Evolutionary conservation across 306 rosid genomes (phyloP).

Genomic region (Castanospermum australe): DNA sequence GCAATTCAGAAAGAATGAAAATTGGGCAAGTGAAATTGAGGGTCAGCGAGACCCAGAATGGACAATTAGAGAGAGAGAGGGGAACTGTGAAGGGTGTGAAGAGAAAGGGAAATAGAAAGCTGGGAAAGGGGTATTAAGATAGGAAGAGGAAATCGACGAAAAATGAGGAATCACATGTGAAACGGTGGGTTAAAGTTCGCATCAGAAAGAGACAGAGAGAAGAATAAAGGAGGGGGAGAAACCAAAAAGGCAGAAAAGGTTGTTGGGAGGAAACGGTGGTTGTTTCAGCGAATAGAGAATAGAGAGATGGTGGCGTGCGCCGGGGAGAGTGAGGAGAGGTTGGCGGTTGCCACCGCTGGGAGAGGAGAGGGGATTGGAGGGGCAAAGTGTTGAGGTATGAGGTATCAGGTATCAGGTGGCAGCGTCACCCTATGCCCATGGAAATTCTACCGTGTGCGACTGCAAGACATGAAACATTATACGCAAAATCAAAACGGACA

Average conservation of each 20-base stretch:
- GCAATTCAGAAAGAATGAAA: background rate
- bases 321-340: background rate
- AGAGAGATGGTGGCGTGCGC: no score
- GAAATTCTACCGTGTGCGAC: no score
- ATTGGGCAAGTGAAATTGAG: conserved; percentile 13
- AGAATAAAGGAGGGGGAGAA: conserved; percentile 35
- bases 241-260: conserved; percentile 4
- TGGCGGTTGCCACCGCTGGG: background rate
- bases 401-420: no score
- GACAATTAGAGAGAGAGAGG: background rate
- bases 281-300: no score
- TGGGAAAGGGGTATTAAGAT: background rate
- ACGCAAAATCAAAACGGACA: no score
- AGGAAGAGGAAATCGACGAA: background rate
- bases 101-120: background rate
- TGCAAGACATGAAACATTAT: no score
- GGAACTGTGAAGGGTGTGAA: background rate
- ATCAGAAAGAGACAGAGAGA: conserved; percentile 39
- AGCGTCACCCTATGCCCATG: background rate
- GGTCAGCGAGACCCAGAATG: background rate
- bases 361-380: no score
- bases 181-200: conserved; percentile 36
- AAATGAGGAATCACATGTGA: conserved; percentile 25
- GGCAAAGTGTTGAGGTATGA: no score
- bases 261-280: no score